A percentile compares a stretch with the other conserved stretches of the same genome.
phyloP scores from a whole-genome alignment of 2,329 filamentous ascomycete genomes.

The Metarhizium anisopliae region DNA sequence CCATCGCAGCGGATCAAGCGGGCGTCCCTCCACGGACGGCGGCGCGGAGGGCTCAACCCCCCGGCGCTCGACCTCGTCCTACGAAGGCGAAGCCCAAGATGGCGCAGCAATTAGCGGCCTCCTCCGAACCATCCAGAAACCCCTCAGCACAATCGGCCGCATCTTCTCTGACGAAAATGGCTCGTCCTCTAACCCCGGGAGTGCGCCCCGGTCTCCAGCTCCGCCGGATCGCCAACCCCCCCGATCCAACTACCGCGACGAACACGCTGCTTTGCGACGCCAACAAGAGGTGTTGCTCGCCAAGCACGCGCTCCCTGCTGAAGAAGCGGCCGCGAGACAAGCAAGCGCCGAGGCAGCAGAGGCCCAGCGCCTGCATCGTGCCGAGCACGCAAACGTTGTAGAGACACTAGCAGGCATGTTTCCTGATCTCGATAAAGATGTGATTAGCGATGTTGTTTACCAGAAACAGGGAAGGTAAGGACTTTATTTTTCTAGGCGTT shows the following conservation, averaged over 20 bases:
- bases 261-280: background rate
- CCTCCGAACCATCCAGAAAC: conserved; percentile 82
- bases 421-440: conserved; percentile 82
- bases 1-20: conserved; percentile 19
- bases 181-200: conserved; percentile 24
- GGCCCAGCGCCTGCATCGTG: conserved; percentile 69
- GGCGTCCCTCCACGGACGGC: conserved; percentile 34
- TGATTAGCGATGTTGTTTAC: conserved; percentile 94
- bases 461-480: conserved; percentile 88
- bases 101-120: conserved; percentile 76
- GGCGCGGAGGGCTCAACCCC: conserved; percentile 26
- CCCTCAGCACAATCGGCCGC: conserved; percentile 81
- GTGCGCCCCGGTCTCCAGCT: conserved; percentile 28
- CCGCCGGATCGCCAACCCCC: conserved; percentile 19
- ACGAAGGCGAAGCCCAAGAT: conserved; percentile 52
- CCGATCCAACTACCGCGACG: conserved; percentile 16
- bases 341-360: conserved; percentile 86
- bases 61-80: conserved; percentile 45
- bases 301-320: conserved; percentile 52
- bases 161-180: conserved; percentile 72
- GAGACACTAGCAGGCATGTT: conserved; percentile 97
- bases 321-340: conserved; percentile 83
- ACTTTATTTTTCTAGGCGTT: background rate
- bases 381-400: conserved; percentile 84
- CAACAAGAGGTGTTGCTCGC: conserved; percentile 9